Evolutionary conservation across 2,329 filamentous ascomycete species (phyloP), one percentile per base, ranked within the genome.

Genomic region (Aspergillus unguis): DNA sequence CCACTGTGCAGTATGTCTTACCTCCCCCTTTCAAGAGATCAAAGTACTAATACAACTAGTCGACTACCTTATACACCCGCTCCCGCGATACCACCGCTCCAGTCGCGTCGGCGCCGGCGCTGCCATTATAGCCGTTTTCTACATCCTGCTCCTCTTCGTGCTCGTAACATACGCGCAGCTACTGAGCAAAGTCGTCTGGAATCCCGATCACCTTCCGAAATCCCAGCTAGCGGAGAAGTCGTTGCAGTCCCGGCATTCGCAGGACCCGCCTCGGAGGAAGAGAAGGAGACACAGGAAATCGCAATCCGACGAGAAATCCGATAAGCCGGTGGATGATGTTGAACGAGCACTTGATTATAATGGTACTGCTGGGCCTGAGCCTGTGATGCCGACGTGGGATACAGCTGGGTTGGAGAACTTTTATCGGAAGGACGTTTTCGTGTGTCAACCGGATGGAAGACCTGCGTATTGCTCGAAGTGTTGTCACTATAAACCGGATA

Each of bases 401-500:
- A 83, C 82, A 47, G 82, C 84, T 8, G 86, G 86, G 0, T 76
- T 92, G 46, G 87, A 92, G 61, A 72, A 77, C 3, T 95, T 95
- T 66, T 95, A 94, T 65, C 86, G 81, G 57, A 89, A 87, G 66
- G 86, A 95, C 60, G 82, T 89, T 1, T 97, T 95, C 67, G 80
- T 90, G 2, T 96, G 90, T 71, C 87, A 95, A 63, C 76, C 79
- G 9, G 88, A 94, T 62, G 94, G 94, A 0, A 79, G 86, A n/a
- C 92, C 92, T 0, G 82, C 84, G 31, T 97, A 90, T 85, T 99
- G 92, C 72, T 85, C 85, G 3, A 81, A 83, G 48, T 99, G 92
- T 68, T 82, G 82, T 51, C 89, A 87, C 58, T 96, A 88, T 84
- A 97, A 96, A 70, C 85, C 88, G 0, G 92, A 96, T 65, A 82